These are phyloP conservation scores for Metschnikowia lachancei DNA, from an alignment of 805 yeast species.

Conservation along the genomic window DNA sequence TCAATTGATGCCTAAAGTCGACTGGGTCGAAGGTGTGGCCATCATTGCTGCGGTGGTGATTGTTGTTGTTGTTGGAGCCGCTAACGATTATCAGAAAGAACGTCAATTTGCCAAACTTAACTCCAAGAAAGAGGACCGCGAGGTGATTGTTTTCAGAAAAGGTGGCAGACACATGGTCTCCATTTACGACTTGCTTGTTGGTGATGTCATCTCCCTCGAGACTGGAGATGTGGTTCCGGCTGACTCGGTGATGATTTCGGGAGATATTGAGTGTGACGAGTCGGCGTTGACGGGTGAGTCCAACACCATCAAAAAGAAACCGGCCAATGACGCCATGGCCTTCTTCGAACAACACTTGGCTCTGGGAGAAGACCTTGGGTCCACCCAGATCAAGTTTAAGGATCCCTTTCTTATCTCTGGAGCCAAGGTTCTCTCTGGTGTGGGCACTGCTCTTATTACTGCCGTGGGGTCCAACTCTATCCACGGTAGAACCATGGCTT, in stretches of 20 bases:
- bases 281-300: conserved; percentile 93
- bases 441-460: conserved; percentile 81
- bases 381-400: conserved; percentile 40
- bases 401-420: conserved; percentile 93
- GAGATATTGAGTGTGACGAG: conserved; percentile 87
- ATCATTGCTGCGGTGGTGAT: conserved; percentile 87
- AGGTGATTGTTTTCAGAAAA: conserved; percentile 69
- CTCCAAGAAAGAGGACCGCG: conserved; percentile 82
- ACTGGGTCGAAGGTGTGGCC: conserved; percentile 99
- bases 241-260: conserved; percentile 72
- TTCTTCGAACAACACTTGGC: conserved; percentile 28
- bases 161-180: conserved; percentile 68
- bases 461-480: conserved; percentile 89
- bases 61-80: conserved; percentile 90
- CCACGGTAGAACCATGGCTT: conserved; percentile 87
- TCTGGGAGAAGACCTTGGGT: conserved; percentile 39
- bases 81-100: conserved; percentile 96
- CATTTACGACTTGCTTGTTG: conserved; percentile 75
- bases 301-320: conserved; percentile 67
- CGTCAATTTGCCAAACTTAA: conserved; percentile 85
- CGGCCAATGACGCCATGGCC: conserved; percentile 46
- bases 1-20: conserved; percentile 72
- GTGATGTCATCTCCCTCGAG: conserved; percentile 77
- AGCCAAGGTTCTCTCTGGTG: conserved; percentile 79
- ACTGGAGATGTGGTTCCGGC: conserved; percentile 96